Conservation (phyloP, 2,329 filamentous ascomycete species). For the Aspergillus sp. region DNA sequence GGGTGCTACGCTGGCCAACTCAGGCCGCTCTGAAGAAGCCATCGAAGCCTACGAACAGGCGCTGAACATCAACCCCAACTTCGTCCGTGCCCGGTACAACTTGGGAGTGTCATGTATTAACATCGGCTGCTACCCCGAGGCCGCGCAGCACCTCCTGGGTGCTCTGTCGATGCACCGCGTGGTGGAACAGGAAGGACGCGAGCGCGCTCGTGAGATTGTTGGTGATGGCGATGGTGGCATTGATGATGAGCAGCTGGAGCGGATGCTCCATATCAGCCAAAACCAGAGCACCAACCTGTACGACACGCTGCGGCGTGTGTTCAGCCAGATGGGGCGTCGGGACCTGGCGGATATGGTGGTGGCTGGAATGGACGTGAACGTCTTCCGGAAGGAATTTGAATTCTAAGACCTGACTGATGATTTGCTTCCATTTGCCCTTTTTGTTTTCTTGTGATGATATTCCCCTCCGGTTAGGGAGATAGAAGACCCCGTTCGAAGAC, state of each 20-base stretch:
- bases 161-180: conserved; percentile 94
- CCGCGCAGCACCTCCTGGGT: conserved; percentile 86
- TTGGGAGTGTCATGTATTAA: conserved; percentile 96
- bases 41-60: conserved; percentile 96
- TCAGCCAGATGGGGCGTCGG: conserved; percentile 87
- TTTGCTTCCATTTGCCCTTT: conserved; percentile 2
- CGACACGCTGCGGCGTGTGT: conserved; percentile 91
- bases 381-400: conserved; percentile 87
- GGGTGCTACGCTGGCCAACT: conserved; percentile 93
- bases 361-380: conserved; percentile 84
- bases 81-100: conserved; percentile 95
- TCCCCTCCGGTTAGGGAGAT: background rate
- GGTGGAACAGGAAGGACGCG: conserved; percentile 79
- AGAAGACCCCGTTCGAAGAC: background rate
- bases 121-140: conserved; percentile 91
- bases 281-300: conserved; percentile 97
- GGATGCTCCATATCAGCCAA: conserved; percentile 74
- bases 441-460: conserved; percentile 1
- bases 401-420: conserved; percentile 52
- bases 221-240: conserved; percentile 54
- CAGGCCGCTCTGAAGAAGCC: conserved; percentile 87
- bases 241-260: conserved; percentile 72
- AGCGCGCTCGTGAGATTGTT: conserved; percentile 80
- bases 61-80: conserved; percentile 86
- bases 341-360: conserved; percentile 87